phyloP scores from a whole-genome alignment of 257 asterid genomes.

The Prunella vulgaris region DNA sequence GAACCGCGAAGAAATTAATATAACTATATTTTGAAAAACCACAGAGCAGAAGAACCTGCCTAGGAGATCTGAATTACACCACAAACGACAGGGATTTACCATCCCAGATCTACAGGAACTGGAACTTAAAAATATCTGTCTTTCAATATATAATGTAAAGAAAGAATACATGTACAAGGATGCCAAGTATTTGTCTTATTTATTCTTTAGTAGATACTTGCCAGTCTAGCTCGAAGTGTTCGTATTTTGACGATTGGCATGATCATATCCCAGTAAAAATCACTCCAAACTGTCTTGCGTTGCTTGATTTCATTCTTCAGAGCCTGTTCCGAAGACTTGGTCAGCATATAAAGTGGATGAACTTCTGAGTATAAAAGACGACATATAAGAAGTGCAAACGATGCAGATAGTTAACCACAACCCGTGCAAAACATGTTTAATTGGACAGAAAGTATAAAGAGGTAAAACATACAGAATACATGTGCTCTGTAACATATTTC shows the following conservation, averaged over 20 bases:
- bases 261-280: slow-evolving; percentile 77
- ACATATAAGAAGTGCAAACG: background rate
- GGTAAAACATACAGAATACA: slow-evolving; percentile 79
- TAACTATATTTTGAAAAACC: slow-evolving; percentile 2
- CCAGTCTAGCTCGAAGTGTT: slow-evolving; percentile 93
- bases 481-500: slow-evolving; percentile 74
- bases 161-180: slow-evolving; percentile 15
- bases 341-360: slow-evolving; percentile 14
- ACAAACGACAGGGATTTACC: background rate
- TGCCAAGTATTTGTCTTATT: slow-evolving; percentile 16
- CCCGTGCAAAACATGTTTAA: background rate
- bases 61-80: background rate
- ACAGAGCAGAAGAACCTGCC: background rate
- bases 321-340: slow-evolving; percentile 47
- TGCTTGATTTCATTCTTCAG: slow-evolving; percentile 95
- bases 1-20: background rate
- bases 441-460: no score
- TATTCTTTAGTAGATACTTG: slow-evolving; percentile 36
- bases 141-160: background rate
- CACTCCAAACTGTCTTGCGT: slow-evolving; percentile 69
- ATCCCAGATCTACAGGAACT: slow-evolving; percentile 3
- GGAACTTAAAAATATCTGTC: slow-evolving; percentile 2
- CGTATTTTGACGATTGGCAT: slow-evolving; percentile 73
- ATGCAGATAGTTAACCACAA: slow-evolving; percentile 15
- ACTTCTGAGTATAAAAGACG: slow-evolving; percentile 8